Evolutionary conservation across 2,329 filamentous ascomycete species (phyloP), one percentile per base, ranked within the genome.

Genomic region (Ascochyta viciae-villosae): DNA sequence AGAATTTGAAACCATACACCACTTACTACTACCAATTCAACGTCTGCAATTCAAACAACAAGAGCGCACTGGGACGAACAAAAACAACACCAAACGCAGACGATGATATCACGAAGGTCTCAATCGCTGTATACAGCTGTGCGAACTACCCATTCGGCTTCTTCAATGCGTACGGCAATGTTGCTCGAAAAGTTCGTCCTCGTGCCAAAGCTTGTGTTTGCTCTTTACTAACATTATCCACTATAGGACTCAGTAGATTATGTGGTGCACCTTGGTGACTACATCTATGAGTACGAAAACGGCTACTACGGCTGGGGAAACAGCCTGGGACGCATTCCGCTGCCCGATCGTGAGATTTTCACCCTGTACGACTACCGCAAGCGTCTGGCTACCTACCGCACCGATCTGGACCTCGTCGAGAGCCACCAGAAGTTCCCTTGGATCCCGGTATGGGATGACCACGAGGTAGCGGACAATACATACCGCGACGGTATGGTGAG

Each of bases 11-110:
- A 43, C 82, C 88, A 0, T 89, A 86, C 64, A 90, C 87, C 0
- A 80, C 78, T 4, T 90, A 91, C 73, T 88, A 83, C 65, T 91
- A 90, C 65, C 88, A 89, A 63, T 92, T 91, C 76, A 84, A 77
- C 10, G 81, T 91, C 24, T 92, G 89, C 67, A 78, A 81, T 48
- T 88, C 87, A 0, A 77, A 84, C 57, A 85, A 83, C 45, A 84
- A 77, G 39, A 89, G 85, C 50, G 83, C 85, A 0, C 43, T 90
- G 19, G 89, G 89, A 10, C 79, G 86, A 4, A 91, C 89, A 19
- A 91, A 91, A 77, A 91, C 89, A 0, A 84, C 85, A 12, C 89
- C 89, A 1, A 71, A 74, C 1, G 77, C 80, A 6, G 77, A 83
- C 9, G 84, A 88, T 44, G 77, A 83, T 19, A 81, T 88, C 4